Base-by-base conservation (phyloP, 2,329 filamentous ascomycete genomes). In the Aspergillus sp. region DNA sequence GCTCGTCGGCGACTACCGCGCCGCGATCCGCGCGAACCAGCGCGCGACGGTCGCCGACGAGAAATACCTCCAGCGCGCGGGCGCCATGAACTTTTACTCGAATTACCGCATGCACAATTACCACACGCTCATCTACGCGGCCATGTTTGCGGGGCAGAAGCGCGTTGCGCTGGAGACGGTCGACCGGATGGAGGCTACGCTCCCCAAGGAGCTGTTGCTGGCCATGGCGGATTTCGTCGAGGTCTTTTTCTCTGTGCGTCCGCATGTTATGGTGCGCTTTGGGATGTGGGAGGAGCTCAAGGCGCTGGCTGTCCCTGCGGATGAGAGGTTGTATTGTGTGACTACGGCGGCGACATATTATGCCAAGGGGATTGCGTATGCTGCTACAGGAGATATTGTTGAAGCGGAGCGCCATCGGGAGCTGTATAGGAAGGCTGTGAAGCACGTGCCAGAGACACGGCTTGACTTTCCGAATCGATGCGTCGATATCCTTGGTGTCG, bases 161-260 rank as follows among this genome's bases (percentile, higher is more conserved):
- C 72, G 77, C 19, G 79, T 88, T 9, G 88, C 89, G 0, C 73
- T 93, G 1, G 83, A 89, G 0, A 87, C 88, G 0, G 84, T 85
- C 0, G 67, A 71, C 0, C 78, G 81, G 50, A 82, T 93, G 54
- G 89, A 92, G 69, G 76, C 76, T 0, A 85, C 86, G 0, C 77
- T 93, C 3, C 84, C 90, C 0, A 85, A 89, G 0, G 88, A 0
- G 74, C 93, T 3, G 79, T 93, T 87, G 85, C 0, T 89, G 89
- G 0, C 89, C 0, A 92, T 93, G 90, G 89, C 90, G 0, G 89
- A 93, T 73, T 93, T 89, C 86, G 79, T 93, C 0, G 91, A 93
- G 74, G 84, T 84, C 1, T 92, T 92, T 66, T 74, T 90, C 3
- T 83, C 85, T 1, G 86, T 91, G 72, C 84, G 87, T 2, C 79